Percentiles rank a stretch among this genome's conserved stretches.
Conservation (phyloP, 1,284 basidiomycete genomes). For the Vanrija humicola region DNA sequence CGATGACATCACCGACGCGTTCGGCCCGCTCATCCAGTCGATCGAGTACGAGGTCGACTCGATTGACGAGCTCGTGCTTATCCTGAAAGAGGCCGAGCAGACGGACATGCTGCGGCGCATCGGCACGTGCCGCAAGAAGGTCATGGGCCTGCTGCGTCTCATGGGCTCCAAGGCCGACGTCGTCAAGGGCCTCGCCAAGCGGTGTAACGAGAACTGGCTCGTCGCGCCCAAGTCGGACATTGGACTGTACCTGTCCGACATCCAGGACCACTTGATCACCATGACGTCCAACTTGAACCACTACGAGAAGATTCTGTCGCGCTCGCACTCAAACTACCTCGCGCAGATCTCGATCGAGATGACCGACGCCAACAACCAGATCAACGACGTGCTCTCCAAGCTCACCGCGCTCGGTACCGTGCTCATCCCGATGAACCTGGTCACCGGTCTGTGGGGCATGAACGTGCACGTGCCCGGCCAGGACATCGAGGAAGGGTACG, state of each 20-base stretch:
- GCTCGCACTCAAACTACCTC: slow-evolving; percentile 98
- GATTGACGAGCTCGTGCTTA: slow-evolving; percentile 96
- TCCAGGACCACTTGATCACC: slow-evolving; percentile 96
- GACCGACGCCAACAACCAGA: slow-evolving; percentile 99
- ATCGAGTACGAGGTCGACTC: slow-evolving; percentile 99
- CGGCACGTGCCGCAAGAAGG: slow-evolving; percentile 97
- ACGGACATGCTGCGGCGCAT: slow-evolving; percentile 80
- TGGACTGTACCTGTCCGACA: slow-evolving; percentile 90
- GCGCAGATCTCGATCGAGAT: slow-evolving; percentile 98
- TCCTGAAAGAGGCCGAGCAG: slow-evolving; percentile 81
- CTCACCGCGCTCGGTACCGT: slow-evolving; percentile 97
- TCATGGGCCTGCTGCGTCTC: slow-evolving; percentile 88
- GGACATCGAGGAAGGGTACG: slow-evolving; percentile 52
- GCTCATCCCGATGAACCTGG: slow-evolving; percentile 92
- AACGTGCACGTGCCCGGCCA: slow-evolving; percentile 70
- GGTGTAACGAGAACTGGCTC: slow-evolving; percentile 97
- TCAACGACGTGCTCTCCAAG: slow-evolving; percentile 98
- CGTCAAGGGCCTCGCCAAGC: slow-evolving; percentile 95
- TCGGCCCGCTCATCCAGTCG: slow-evolving; percentile 95
- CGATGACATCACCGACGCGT: slow-evolving; percentile 99
- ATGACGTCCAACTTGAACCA: slow-evolving; percentile 97
- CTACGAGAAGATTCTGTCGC: slow-evolving; percentile 97
- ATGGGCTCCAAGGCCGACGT: slow-evolving; percentile 99
- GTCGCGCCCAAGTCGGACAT: slow-evolving; percentile 98
- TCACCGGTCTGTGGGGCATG: slow-evolving; percentile 64